Evolutionary conservation across 73 alveolate species (phyloP).

Genomic region (Paramecium primaurelia): DNA sequence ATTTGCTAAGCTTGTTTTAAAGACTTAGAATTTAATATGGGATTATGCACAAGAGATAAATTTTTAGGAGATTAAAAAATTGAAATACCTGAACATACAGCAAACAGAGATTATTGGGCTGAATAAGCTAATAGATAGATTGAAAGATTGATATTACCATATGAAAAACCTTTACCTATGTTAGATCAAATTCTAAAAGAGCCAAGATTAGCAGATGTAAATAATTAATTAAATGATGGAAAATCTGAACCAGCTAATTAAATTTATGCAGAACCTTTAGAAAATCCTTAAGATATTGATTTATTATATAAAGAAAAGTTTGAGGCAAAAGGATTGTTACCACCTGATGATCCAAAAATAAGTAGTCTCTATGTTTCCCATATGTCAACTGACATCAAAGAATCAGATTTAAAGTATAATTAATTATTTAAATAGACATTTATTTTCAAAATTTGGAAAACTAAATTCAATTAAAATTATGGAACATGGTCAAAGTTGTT

Average conservation of each 20-base stretch:
- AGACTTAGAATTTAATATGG: conserved; percentile 95
- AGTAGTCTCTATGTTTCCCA: conserved; percentile 29
- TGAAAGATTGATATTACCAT: not conserved
- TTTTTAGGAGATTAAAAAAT: conserved; percentile 78
- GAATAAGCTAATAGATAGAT: conserved; percentile 63
- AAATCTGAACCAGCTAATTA: conserved; percentile 34
- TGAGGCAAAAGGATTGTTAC: conserved; percentile 37
- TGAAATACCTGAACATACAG: conserved; percentile 90
- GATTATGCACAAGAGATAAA: conserved; percentile 95
- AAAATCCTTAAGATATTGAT: conserved; percentile 21
- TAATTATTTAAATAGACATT: not conserved
- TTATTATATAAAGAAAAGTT: not conserved
- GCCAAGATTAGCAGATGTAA: conserved; percentile 56
- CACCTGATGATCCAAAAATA: conserved; percentile 55
- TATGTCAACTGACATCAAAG: conserved; percentile 33
- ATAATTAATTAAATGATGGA: conserved; percentile 43
- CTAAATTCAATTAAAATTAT: conserved; percentile 40
- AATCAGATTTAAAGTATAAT: conserved; percentile 44
- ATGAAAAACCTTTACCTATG: conserved; percentile 26
- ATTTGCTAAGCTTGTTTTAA: conserved; percentile 95
- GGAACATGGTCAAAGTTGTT: conserved; percentile 45
- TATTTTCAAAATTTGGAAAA: conserved; percentile 40
- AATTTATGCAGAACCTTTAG: conserved; percentile 7
- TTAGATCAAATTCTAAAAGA: conserved; percentile 33
- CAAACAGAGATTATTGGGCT: conserved; percentile 94